phyloP scores from a whole-genome alignment of 2,329 filamentous ascomycete genomes.

The Xylaria arbuscula region DNA sequence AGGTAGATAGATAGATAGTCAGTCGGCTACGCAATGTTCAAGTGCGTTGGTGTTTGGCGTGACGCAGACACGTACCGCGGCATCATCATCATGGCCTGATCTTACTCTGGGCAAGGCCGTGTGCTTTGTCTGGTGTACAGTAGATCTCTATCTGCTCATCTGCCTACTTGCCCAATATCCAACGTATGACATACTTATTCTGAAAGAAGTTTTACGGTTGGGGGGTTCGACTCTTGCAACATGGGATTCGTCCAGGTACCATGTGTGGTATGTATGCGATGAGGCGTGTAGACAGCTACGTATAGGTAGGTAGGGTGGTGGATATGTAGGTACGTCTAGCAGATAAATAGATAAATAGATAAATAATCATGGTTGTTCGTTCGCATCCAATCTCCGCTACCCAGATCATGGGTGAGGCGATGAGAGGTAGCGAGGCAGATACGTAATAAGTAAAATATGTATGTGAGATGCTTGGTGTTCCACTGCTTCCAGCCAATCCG shows the following conservation, averaged over 20 bases:
- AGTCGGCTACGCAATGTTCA: slow-evolving; percentile 6
- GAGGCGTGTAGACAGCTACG: neutral
- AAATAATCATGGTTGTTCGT: neutral
- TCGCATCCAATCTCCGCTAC: slow-evolving; percentile 10
- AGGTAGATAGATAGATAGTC: neutral
- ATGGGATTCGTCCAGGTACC: neutral
- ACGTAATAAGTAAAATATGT: neutral
- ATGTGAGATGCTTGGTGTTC: slow-evolving; percentile 16
- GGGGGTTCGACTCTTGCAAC: neutral
- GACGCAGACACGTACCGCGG: slow-evolving; percentile 20
- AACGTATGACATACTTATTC: neutral
- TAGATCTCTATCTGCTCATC: too few relatives aligned
- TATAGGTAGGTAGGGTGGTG: neutral
- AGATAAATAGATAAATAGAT: neutral
- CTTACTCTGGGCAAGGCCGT: neutral
- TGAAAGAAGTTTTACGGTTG: too few relatives aligned
- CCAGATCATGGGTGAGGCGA: slow-evolving; percentile 3
- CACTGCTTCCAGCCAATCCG: slow-evolving; percentile 34
- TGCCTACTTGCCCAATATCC: neutral
- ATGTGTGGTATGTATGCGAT: neutral
- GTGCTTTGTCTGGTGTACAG: neutral
- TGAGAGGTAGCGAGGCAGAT: neutral
- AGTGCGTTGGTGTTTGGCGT: slow-evolving; percentile 2
- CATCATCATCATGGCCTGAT: slow-evolving; percentile 1
- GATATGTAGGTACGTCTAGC: neutral